A percentile compares a stretch with the other conserved stretches of the same genome.
These are phyloP conservation scores for Penicillium coprophilum DNA, from an alignment of 495 filamentous ascomycete genomes.

Conservation along the genomic window DNA sequence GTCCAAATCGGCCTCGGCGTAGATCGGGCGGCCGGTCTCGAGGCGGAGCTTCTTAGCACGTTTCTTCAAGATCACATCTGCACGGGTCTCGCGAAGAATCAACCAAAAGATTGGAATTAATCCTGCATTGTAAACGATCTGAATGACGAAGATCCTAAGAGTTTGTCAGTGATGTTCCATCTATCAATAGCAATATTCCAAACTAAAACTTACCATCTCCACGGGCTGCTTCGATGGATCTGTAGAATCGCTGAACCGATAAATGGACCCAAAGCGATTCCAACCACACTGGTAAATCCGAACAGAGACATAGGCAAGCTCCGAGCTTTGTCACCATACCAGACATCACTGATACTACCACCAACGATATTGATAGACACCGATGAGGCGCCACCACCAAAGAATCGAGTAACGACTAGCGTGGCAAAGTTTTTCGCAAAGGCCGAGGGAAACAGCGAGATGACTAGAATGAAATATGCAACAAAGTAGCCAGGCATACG, in stretches of 20 bases:
- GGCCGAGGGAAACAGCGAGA: slow-evolving; percentile 51
- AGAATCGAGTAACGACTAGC: slow-evolving; percentile 49
- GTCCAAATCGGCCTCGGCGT: slow-evolving; percentile 36
- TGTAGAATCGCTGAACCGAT: slow-evolving; percentile 41
- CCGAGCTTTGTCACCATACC: slow-evolving; percentile 39
- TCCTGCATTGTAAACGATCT: slow-evolving; percentile 50
- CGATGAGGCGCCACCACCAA: slow-evolving; percentile 49
- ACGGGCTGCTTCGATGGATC: slow-evolving; percentile 37
- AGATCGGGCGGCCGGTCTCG: slow-evolving; percentile 53
- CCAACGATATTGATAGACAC: slow-evolving; percentile 50
- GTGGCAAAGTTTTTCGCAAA: slow-evolving; percentile 55
- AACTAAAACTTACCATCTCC: slow-evolving; percentile 41
- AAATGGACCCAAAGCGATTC: slow-evolving; percentile 52
- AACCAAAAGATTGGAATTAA: slow-evolving; percentile 45
- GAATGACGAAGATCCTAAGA: slow-evolving; percentile 50
- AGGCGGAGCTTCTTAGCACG: slow-evolving; percentile 65
- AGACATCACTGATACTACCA: slow-evolving; percentile 47
- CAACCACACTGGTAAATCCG: slow-evolving; percentile 44
- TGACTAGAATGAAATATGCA: slow-evolving; percentile 47
- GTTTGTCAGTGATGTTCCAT: slow-evolving; percentile 1
- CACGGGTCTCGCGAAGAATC: slow-evolving; percentile 46
- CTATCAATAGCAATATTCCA: neutral
- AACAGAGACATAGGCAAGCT: slow-evolving; percentile 48
- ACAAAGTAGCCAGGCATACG: slow-evolving; percentile 50
- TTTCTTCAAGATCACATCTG: slow-evolving; percentile 53